A percentile compares a stretch with the other conserved stretches of the same genome.
Evolutionary conservation across 331 rosid species (phyloP).

Genomic region (Acacia concinna): DNA sequence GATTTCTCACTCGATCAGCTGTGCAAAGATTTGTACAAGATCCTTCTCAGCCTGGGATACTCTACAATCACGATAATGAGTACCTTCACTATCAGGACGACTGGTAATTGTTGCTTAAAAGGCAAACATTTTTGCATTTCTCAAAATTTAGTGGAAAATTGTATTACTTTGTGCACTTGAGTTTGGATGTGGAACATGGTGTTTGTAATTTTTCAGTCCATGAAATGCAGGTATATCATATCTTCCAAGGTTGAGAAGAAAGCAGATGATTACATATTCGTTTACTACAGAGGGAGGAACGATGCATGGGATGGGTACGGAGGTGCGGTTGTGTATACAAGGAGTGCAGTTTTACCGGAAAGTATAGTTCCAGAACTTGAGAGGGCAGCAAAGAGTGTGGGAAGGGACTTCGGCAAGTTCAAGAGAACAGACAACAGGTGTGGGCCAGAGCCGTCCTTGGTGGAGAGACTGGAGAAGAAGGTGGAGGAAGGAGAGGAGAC

Average conservation of each 20-base stretch:
- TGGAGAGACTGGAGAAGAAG: conserved; percentile 81
- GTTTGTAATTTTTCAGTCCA: neutral
- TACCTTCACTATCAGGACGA: conserved; percentile 97
- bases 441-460: conserved; percentile 91
- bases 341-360: conserved; percentile 80
- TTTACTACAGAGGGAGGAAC: conserved; percentile 85
- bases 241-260: conserved; percentile 72
- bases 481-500: conserved; percentile 86
- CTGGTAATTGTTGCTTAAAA: conserved; percentile 57
- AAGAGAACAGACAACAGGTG: conserved; percentile 81
- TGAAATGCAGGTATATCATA: conserved; percentile 67
- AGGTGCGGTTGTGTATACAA: conserved; percentile 84
- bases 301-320: conserved; percentile 99
- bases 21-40: conserved; percentile 88
- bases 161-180: neutral
- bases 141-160: neutral
- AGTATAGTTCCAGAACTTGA: conserved; percentile 73
- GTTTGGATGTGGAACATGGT: too few species aligned
- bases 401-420: conserved; percentile 76
- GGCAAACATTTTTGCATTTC: neutral
- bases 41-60: conserved; percentile 75
- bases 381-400: conserved; percentile 66
- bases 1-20: conserved; percentile 76
- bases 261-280: conserved; percentile 77
- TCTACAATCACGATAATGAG: conserved; percentile 89